Percentiles rank a stretch among this genome's conserved stretches.
Conservation (phyloP, 108 stramenopile genomes). For the Stephanodiscus triporus region DNA sequence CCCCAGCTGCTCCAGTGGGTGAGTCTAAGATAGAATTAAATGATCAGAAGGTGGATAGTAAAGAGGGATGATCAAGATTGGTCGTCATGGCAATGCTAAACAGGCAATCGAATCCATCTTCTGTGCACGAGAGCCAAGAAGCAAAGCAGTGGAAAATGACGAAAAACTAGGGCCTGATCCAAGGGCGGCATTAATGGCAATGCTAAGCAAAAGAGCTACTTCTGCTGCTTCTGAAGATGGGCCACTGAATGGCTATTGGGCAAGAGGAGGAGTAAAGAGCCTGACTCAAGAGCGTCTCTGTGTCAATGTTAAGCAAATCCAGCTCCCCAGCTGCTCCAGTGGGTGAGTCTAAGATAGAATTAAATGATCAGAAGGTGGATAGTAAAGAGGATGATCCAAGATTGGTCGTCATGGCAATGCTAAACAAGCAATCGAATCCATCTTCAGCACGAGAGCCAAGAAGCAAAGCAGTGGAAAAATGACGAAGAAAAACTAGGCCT, state of each 20-base stretch:
- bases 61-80: no score
- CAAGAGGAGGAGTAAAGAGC: neutral
- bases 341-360: no score
- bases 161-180: neutral
- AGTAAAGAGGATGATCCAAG: slow-evolving; percentile 7
- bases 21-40: no score
- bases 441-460: no score
- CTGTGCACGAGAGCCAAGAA: neutral
- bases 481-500: neutral
- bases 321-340: neutral
- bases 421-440: slow-evolving; percentile 19
- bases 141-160: neutral
- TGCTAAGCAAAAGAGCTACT: slow-evolving; percentile 12
- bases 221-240: neutral
- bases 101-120: no score
- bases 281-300: slow-evolving; percentile 10
- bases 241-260: neutral
- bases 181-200: slow-evolving; percentile 6
- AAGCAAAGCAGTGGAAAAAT: no score
- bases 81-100: neutral
- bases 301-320: slow-evolving; percentile 28
- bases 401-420: slow-evolving; percentile 31
- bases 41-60: no score
- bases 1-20: neutral
- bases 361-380: no score